Conservation (phyloP, 345 rosid genomes). For the Zanthoxylum bungeanum region DNA sequence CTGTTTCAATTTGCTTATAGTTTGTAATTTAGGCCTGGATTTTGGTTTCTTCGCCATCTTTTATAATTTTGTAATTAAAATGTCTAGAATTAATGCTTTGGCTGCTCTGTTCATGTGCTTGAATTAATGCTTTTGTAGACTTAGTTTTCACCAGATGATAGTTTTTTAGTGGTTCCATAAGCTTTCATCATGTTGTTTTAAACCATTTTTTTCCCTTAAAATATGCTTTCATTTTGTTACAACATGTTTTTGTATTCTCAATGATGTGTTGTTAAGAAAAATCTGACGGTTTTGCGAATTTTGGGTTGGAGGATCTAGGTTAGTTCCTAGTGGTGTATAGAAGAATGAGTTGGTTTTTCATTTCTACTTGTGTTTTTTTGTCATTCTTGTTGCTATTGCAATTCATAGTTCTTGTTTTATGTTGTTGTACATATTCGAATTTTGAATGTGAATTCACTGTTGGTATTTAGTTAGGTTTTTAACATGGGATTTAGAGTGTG, state of each 20-base stretch:
- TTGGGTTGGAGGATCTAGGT: neutral
- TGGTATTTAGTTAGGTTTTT: no score
- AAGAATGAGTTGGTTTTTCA: neutral
- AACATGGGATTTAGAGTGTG: no score
- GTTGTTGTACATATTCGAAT: no score
- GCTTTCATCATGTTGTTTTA: neutral
- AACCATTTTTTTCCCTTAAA: no score
- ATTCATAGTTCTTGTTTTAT: no score
- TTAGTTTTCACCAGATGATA: neutral
- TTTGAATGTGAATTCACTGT: neutral
- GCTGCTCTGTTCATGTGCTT: neutral
- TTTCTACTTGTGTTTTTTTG: no score
- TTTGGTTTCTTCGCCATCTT: no score
- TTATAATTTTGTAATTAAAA: neutral
- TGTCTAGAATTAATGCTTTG: no score
- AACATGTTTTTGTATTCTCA: no score
- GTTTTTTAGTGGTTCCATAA: neutral
- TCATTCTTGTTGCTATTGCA: neutral
- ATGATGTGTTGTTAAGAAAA: neutral
- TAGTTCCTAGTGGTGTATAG: neutral
- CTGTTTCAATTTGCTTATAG: no score
- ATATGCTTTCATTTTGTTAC: no score
- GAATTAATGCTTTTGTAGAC: neutral
- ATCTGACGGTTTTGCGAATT: neutral
- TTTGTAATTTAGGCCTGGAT: no score